Conservation (phyloP, 73 alveolate genomes). For the Effrenium voratum region DNA sequence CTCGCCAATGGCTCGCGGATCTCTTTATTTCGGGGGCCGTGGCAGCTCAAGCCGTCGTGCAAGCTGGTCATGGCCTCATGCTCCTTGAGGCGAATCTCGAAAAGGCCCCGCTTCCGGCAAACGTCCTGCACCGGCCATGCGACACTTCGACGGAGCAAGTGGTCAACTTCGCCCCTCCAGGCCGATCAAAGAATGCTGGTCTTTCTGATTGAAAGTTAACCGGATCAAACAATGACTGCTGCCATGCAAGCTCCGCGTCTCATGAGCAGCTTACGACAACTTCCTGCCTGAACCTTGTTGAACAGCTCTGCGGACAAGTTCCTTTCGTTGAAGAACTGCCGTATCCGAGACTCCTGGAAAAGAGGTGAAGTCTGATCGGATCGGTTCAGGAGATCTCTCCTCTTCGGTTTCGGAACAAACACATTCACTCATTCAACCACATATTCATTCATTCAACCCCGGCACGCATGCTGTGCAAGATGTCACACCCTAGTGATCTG, state of each 20-base stretch:
- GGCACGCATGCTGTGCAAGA: too few relatives aligned
- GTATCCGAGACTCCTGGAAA: constrained; percentile 40
- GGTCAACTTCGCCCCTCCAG: too few relatives aligned
- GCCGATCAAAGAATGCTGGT: too few relatives aligned
- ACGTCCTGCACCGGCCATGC: constrained; percentile 20
- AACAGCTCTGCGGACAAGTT: constrained; percentile 49
- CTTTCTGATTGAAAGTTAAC: too few relatives aligned
- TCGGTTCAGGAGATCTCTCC: too few relatives aligned
- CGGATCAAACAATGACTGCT: background rate
- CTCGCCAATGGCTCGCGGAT: background rate
- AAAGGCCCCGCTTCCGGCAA: constrained; percentile 59
- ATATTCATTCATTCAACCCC: too few relatives aligned
- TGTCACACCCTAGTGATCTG: too few relatives aligned
- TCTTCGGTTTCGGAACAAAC: too few relatives aligned
- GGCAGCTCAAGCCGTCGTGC: background rate
- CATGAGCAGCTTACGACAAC: background rate
- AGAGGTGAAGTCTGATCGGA: too few relatives aligned
- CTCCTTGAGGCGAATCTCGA: constrained; percentile 61
- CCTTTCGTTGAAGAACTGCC: constrained; percentile 59
- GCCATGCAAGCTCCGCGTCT: too few relatives aligned
- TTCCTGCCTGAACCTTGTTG: constrained; percentile 55
- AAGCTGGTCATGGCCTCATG: background rate
- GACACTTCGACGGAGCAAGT: background rate
- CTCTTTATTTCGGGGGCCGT: background rate
- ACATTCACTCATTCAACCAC: too few relatives aligned